Base-by-base conservation (phyloP, 306 rosid genomes). In the Cucurbita pepo region DNA sequence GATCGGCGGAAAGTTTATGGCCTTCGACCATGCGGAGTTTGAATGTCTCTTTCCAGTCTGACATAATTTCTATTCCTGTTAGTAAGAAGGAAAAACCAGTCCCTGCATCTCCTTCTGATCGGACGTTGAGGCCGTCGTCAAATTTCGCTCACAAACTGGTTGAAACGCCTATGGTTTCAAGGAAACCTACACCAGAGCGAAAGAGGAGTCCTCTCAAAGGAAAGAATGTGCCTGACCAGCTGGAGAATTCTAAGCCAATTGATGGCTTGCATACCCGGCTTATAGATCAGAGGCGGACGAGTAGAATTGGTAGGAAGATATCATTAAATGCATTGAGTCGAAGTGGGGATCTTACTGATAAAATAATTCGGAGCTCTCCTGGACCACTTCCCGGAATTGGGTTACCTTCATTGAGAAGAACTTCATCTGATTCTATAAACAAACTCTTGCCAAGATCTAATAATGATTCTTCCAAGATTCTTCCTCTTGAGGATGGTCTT, bases 11-110 rank as follows among this genome's bases (percentile, higher is more conserved):
- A 74, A 43, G 84, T 63, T 81, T 95, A 76, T 95, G 97, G 99
- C 99, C 99, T 47, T 89, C 99, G 74, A 95, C 97, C 21, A 95
- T 91, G 99, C 81, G 99, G 44, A 95, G 97, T 72, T 86, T 95
- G 91, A 95, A 91, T 6, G 99, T 95, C 76, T 95, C 99, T 41
- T 95, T 95, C 66, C 99, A 95, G 82, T 84, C 99, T 4, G 99
- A 91, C 77, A 15, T 85, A 72, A 84, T 91, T 80, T 95, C 99
- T n/a, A 82, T 91, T 78, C 97, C 97, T 36, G 91, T 86, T 16
- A 83, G 86, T 79, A 95, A 88, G 89, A 95, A 95, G 87, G 99
- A 95, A 77, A 95, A 86, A 81, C 87, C 96, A 41, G 83, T 78
- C 55, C 71, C 79, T 10, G 78, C 65, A 80, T 86, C 95, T 74